Conservation (phyloP, 768 basidiomycete genomes). For the Scleroderma citrinum region DNA sequence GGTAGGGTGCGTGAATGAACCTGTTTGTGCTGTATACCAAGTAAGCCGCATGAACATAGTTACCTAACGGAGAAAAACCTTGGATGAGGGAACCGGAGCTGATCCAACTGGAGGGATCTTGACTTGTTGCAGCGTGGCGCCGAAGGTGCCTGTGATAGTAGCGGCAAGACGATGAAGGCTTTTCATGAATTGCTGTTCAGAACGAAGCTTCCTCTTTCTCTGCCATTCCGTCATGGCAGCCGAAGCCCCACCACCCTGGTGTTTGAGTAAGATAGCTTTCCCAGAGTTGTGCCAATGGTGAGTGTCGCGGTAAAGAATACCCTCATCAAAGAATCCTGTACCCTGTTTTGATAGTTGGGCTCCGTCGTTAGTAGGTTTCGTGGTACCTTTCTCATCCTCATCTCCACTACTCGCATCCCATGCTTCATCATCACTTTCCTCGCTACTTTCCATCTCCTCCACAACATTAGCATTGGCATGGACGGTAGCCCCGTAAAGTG, state of each 20-base stretch:
- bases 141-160: conserved; percentile 59
- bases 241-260: conserved; percentile 43
- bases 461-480: conserved; percentile 5
- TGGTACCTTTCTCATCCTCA: background rate
- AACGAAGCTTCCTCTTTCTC: conserved; percentile 31
- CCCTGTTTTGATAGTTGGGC: background rate
- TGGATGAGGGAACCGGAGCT: conserved; percentile 6
- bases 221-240: conserved; percentile 30
- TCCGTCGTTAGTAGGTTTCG: background rate
- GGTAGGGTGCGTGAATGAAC: conserved; percentile 14
- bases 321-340: conserved; percentile 33
- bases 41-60: background rate
- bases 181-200: conserved; percentile 55
- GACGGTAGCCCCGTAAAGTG: conserved; percentile 17
- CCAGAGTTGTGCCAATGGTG: conserved; percentile 55
- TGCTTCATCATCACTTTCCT: conserved; percentile 14
- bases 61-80: conserved; percentile 5
- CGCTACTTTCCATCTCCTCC: conserved; percentile 13
- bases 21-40: conserved; percentile 11
- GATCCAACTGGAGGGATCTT: conserved; percentile 42
- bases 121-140: conserved; percentile 45
- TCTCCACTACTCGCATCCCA: conserved; percentile 18
- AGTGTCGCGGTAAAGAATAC: conserved; percentile 40
- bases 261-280: conserved; percentile 44
- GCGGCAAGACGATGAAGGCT: conserved; percentile 52